phyloP scores from a whole-genome alignment of 768 basidiomycete species.

The Paxillus ammoniavirescens region DNA sequence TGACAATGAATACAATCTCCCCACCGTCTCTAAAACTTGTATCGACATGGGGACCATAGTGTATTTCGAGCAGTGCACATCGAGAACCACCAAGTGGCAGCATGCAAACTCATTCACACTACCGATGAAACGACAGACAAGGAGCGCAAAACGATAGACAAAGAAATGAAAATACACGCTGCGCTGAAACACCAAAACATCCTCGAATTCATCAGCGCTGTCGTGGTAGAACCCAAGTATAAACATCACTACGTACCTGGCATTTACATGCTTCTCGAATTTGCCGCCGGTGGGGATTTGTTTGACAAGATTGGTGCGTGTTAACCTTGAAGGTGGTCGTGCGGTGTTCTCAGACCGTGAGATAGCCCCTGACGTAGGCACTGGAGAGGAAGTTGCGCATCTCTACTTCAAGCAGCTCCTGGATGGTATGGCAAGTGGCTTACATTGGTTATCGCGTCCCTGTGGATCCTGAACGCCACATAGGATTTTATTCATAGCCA shows the following conservation, averaged over 20 bases:
- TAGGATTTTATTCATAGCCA: conserved; percentile 83
- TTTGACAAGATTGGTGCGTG: conserved; percentile 96
- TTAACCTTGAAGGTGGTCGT: neutral
- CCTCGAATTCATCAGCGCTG: conserved; percentile 79
- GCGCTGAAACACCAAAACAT: conserved; percentile 77
- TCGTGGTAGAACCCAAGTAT: conserved; percentile 67
- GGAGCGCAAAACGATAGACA: conserved; percentile 79
- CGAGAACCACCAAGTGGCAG: conserved; percentile 64
- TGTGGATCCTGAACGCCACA: neutral
- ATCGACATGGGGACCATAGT: conserved; percentile 35
- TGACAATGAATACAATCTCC: neutral
- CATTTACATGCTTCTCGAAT: conserved; percentile 89
- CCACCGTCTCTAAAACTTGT: neutral
- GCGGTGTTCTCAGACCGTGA: neutral
- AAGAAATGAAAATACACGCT: conserved; percentile 89
- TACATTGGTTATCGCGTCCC: neutral
- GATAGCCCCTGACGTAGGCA: conserved; percentile 86
- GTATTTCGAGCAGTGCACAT: conserved; percentile 83
- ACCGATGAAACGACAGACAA: conserved; percentile 61
- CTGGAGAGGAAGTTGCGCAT: conserved; percentile 85
- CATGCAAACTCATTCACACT: conserved; percentile 80
- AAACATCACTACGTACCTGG: conserved; percentile 65
- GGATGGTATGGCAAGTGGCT: conserved; percentile 67
- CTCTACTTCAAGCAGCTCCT: conserved; percentile 86
- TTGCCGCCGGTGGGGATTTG: conserved; percentile 91